Base-by-base conservation (phyloP, 306 rosid genomes). In the Urtica urens region DNA sequence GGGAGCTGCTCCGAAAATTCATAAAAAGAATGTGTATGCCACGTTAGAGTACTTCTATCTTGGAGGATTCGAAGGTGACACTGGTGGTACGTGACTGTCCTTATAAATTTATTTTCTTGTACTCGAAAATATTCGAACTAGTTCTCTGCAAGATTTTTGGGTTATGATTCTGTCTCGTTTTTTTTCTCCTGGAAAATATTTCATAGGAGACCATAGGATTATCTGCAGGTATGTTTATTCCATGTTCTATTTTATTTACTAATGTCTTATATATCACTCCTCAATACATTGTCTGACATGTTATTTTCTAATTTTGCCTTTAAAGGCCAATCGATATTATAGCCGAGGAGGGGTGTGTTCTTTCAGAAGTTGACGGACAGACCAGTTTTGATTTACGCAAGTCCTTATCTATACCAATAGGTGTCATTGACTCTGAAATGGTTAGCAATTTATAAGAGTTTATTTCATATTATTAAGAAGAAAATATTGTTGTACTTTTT, bases 21-120 rank as follows among this genome's bases (percentile, higher is more conserved):
- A 70, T 42, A 62, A 46, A 6, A 71, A 55, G 29, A 59, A 66
- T 33, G 46, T 69, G 49, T 77, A 65, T 74, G 92, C 86, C 18
- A 72, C 78, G 16, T 43, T 81, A 31, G 92, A 81, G n/a, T 74
- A 66, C 52, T 74, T 81, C 65, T 44, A 73, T 62, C 73, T 81
- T 50, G 85, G 70, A 59, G 79, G 85, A 25, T 54, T 72, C 9
- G 40, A 63, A 60, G 85, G 81, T 37, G 85, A 77, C n/a, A 24
- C 75, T 20, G 82, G 92, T 48, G 92, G 92, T 81, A 60, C 63
- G 77, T 41, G 20, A 45, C 40, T 18, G 34, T 53, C 49, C 30
- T 20, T 12, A n/a, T 21, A 11, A 39, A 41, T 22, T 13, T 20
- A 6, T 51, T 34, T 34, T 14, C 7, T 23, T 51, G 20, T 20